Evolutionary conservation across 495 filamentous ascomycete genomes (phyloP), one percentile per base, ranked within the genome.

Genomic region (Clohesyomyces aquaticus): DNA sequence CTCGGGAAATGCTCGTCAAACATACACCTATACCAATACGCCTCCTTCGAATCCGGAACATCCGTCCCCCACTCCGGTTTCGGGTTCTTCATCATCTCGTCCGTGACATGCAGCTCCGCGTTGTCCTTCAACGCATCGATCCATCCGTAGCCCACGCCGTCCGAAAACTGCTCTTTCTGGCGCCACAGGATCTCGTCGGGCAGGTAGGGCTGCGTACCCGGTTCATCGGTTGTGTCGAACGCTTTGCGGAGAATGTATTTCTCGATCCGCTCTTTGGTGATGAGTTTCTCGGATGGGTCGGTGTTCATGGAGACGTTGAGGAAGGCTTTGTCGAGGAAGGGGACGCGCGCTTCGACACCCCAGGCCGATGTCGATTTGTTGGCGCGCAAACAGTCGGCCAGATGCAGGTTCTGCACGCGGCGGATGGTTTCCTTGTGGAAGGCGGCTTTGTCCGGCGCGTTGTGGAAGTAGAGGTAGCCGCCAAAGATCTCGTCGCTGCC

Each of bases 341-440:
- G 94, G 60, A 98, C 94, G 73, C 94, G 93, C 52, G 94, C 94
- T 81, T 98, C 94, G 42, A 98, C 86, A 73, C 94, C 94, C 94
- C 94, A 98, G 27, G 95, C 94, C n/a, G 90, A 88, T 28, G 94
- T 98, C 21, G 93, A 97, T 82, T 98, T 98, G 87, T 98, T 98
- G 72, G 94, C 94, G 71, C 94, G 85, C 70, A 98, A 82, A 78
- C 94, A 98, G 75, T 98, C 94, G 21, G 93, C 86, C 69, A 96
- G 78, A 75, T 98, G 94, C 66, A 98, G 80, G 84, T 96, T 91
- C 84, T 98, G 93, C 58, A 98, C 89, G 59, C 94, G 85, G 53
- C 88, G 84, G 22, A 98, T 87, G 25, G 90, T 96, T 81, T 98
- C 94, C 75, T 85, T 84, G 80, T 98, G 94, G 81, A 98, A 95